Evolutionary conservation across 2,329 filamentous ascomycete genomes (phyloP), one percentile per base, ranked within the genome.

Genomic region (Ophiostoma perfectum): DNA sequence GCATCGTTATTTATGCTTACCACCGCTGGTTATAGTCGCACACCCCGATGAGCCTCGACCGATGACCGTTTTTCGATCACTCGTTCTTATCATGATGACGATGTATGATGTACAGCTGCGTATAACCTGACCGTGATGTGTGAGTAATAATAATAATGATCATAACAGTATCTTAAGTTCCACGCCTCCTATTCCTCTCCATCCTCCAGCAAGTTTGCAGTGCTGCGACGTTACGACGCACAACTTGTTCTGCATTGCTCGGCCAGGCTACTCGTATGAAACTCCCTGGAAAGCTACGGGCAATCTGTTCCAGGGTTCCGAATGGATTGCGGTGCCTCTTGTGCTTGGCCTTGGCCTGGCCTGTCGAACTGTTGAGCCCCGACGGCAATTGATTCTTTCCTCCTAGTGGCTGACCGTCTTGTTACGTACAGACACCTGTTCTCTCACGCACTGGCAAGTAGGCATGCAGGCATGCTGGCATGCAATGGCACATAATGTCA

Each of bases 221-320:
- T 38, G 52, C 52, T 58, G 52, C 52, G 27, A 58, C 27, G 52
- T 58, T 38, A 58, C 52, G 52, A 18, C 55, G 27, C 55, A 60
- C 55, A 60, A 11, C 55, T 11, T 36, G 55, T 38, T 27, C 27
- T 27, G 27, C 27, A 27, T 27, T 27, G 27, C 27, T 27, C 27
- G 27, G 27, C 27, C 27, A 27, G 27, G 27, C 42, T 8, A 44
- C 42, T 44, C 7, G 7, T 6, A 6, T 44, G 42, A 44, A 44
- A 44, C 1, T 44, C 42, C 27, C 27, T 27, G 27, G 27, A 27
- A 27, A 27, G 27, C 27, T 27, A 27, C 27, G 27, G 1, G 27
- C 27, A 2, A 27, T 27, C 27, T 27, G 27, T 27, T 1, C 27
- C 27, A 27, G 27, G 27, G 27, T 2, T 27, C 27, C 27, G 27